These are phyloP conservation scores for Penicillium sp. DNA, from an alignment of 2,329 filamentous ascomycete species.

Conservation along the genomic window DNA sequence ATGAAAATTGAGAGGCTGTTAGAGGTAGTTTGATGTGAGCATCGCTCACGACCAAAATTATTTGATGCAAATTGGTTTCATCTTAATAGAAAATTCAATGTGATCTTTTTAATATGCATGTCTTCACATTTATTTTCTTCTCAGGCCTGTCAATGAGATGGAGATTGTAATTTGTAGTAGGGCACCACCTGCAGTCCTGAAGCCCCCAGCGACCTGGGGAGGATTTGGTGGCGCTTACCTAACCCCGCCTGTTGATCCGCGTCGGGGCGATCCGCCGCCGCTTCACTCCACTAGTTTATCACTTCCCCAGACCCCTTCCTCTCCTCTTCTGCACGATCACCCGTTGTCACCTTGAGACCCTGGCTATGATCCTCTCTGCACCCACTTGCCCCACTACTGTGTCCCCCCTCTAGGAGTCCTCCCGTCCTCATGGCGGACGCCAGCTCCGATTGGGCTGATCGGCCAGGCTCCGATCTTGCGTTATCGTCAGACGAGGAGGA, in stretches of 20 bases:
- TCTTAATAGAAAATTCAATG: too few species aligned
- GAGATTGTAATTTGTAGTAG: too few species aligned
- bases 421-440: slow-evolving; percentile 28
- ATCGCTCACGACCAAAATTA: neutral
- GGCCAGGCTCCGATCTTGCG: slow-evolving; percentile 22
- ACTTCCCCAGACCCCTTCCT: slow-evolving; percentile 14
- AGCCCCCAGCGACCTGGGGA: neutral
- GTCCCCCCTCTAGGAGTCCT: slow-evolving; percentile 5
- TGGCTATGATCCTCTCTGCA: neutral
- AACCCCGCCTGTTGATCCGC: slow-evolving; percentile 12
- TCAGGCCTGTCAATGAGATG: too few species aligned
- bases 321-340: neutral
- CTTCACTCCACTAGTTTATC: slow-evolving; percentile 17
- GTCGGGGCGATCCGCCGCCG: slow-evolving; percentile 14
- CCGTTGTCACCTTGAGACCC: neutral
- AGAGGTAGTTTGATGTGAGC: slow-evolving; percentile 1
- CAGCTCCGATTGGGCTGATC: slow-evolving; percentile 25
- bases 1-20: slow-evolving; percentile 1
- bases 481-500: slow-evolving; percentile 32
- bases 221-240: slow-evolving; percentile 9
- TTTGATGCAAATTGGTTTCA: too few species aligned
- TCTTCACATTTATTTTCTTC: too few species aligned
- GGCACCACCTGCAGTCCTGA: too few species aligned
- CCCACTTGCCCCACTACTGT: neutral
- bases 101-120: too few species aligned